Evolutionary conservation across 129 eudicot species (phyloP), one percentile per base, ranked within the genome.

Genomic region (Pulicaria dysenterica): DNA sequence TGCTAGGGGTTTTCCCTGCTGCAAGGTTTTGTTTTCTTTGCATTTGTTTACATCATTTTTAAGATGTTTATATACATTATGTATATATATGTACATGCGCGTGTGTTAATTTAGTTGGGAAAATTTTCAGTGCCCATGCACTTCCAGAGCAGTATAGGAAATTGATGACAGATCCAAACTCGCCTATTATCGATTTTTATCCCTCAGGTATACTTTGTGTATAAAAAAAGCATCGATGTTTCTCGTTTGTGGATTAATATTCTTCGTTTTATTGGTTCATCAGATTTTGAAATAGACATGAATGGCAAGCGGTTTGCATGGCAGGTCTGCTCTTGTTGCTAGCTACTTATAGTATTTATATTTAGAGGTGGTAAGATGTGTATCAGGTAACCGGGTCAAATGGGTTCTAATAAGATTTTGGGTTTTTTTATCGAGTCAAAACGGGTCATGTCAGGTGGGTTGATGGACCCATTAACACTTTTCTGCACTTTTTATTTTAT

Each of bases 261-360:
- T 38, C 34, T 7, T 42, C 48, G 19, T 54, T 53, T 57, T 24
- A 24, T 24, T 24, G 31, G 64, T 46, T 68, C 36, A 17, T 68
- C 85, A 94, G 98, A 94, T 80, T 94, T 94, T 79, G 97, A 90
- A 64, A 85, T 90, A 46, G 98, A 94, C 86, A 90, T 88, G 98
- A 86, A 90, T 46, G 98, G 97, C 17, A 94, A 94, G 78, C 84
- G 98, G 62, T 94, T 53, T 85, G 84, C 92, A 48, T 94, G 98
- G 98, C 96, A 90, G 98, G 98, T 94, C 43, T 7, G 53, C 53
- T 55, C 73, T 70, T 34, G 43, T 65, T 50, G 38, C 51, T 70
- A 58, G 40, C 24, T 61, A 38, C 24, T 61, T 6, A n/a, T 38
- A 39, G 15, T 6, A 40, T 38, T 39, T 40, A 39, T 14, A 58